Base-by-base conservation (phyloP, 345 rosid species). In the Theobroma cacao region DNA sequence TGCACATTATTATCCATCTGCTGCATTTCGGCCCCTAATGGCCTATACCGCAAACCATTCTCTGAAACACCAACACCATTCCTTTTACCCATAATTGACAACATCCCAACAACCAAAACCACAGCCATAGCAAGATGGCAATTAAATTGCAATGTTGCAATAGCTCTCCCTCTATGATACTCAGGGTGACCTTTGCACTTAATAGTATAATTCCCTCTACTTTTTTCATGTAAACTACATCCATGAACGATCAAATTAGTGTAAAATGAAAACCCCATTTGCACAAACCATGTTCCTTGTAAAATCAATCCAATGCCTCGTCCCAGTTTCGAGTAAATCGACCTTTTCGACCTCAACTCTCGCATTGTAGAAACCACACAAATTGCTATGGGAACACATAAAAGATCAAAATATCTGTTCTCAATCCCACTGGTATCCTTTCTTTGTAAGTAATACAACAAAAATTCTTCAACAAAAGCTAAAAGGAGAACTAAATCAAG, bases 131-230 rank as follows among this genome's bases (percentile, higher is more conserved):
- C 97, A 71, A 95, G 94, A 86, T 92, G 97, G 74, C 90, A 89
- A 82, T 95, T 92, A 43, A 95, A 95, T 86, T 91, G 98, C 80
- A 95, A 92, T 12, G 99, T 93, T 0, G 98, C 99, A 5, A 93
- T 89, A 4, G 97, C 96, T 85, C 90, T 88, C 0, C 89, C 98
- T 72, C 98, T 78, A 61, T 95, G 99, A 84, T 90, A 93, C 65
- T 95, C 96, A 10, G 78, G 47, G 78, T 93, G 98, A 56, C 89
- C 94, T 81, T 84, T 88, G 76, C 99, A 95, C 82, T 76, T 92
- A 40, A 95, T 84, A 7, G 94, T 91, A 82, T 84, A 93, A 76
- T 95, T 92, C 50, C 97, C 98, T 79, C 92, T 81, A 52, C 94
- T 91, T 81, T 87, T 91, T 72, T 84, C 90, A 40, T 85, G 91